These are phyloP conservation scores for Phylloporus arenicola DNA, from an alignment of 768 basidiomycete genomes.

Conservation along the genomic window DNA sequence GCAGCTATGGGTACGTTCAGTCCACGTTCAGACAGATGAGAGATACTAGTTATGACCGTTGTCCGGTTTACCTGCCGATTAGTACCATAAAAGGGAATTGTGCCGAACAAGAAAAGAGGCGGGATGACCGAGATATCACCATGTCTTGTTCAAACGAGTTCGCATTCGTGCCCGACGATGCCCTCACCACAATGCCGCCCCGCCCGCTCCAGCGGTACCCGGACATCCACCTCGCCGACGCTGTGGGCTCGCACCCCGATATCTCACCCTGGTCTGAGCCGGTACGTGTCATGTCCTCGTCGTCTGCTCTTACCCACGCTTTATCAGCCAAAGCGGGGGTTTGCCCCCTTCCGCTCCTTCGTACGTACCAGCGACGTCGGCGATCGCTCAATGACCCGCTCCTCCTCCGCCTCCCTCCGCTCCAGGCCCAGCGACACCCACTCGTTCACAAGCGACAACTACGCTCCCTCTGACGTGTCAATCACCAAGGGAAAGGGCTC, in stretches of 20 bases:
- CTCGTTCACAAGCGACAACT: constrained; percentile 23
- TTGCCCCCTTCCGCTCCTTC: constrained; percentile 16
- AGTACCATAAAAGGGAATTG: constrained; percentile 1
- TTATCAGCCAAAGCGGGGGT: constrained; percentile 16
- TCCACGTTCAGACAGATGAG: no score
- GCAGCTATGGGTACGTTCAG: no score
- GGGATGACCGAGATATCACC: background rate
- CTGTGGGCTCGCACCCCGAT: constrained; percentile 5
- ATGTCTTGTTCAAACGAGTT: constrained; percentile 17
- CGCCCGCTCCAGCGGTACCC: constrained; percentile 8
- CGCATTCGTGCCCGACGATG: constrained; percentile 6
- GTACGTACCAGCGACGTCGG: constrained; percentile 23
- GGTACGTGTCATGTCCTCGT: constrained; percentile 2
- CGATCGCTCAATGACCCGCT: constrained; percentile 7
- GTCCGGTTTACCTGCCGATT: no score
- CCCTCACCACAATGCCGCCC: background rate
- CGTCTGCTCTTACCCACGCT: constrained; percentile 7
- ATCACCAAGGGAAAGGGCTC: constrained; percentile 45
- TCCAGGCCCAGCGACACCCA: constrained; percentile 28
- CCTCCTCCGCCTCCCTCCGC: constrained; percentile 28
- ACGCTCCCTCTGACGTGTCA: constrained; percentile 31
- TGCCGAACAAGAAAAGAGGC: constrained; percentile 1
- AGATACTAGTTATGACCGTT: no score
- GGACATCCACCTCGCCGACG: background rate
- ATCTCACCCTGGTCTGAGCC: constrained; percentile 21